Evolutionary conservation across 1,284 basidiomycete species (phyloP), one percentile per base, ranked within the genome.

Genomic region (Irpex sp.): DNA sequence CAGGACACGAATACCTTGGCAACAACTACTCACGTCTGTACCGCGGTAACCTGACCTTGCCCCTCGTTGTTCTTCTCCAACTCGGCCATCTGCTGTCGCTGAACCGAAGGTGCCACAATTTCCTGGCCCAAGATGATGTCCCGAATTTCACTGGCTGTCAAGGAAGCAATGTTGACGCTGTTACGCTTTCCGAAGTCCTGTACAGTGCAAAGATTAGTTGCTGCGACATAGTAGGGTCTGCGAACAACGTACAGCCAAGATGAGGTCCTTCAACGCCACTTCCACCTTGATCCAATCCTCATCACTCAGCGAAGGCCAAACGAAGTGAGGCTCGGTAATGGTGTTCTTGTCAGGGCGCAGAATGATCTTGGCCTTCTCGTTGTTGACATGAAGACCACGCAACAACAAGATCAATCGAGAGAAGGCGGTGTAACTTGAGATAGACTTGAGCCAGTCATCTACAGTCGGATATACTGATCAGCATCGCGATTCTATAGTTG

Each of bases 211-310:
- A 64, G 66, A 50, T 67, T 47, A 60, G 9, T 56, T 33, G 36
- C n/a, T 43, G 21, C 21, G 1, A 43, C n/a, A 56, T 9, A 50
- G 1, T 26, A 15, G 26, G 4, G 1, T 53, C 21, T 7, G 15
- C 56, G 36, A n/a, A 37, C 50, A 31, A 75, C 85, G 64, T 71
- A 90, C 89, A 66, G 91, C 90, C 58, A 97, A 80, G 72, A 97
- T 96, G 56, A 97, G 85, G 68, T 97, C 94, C 75, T 94, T 96
- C 80, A 99, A 89, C 1, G 97, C 96, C 54, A 98, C 93, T 80
- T 99, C 97, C 53, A 98, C 97, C 79, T 97, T 97, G 80, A 99
- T 98, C 97, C 97, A 99, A 70, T 98, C 96, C 68, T 98, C 95
- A 71, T 99, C 97, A 26, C 82, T 82, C 58, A 99, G 81, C 1